Evolutionary conservation across 1,139 yeast genomes (phyloP).

Genomic region (Debaryomyces robertsiae): DNA sequence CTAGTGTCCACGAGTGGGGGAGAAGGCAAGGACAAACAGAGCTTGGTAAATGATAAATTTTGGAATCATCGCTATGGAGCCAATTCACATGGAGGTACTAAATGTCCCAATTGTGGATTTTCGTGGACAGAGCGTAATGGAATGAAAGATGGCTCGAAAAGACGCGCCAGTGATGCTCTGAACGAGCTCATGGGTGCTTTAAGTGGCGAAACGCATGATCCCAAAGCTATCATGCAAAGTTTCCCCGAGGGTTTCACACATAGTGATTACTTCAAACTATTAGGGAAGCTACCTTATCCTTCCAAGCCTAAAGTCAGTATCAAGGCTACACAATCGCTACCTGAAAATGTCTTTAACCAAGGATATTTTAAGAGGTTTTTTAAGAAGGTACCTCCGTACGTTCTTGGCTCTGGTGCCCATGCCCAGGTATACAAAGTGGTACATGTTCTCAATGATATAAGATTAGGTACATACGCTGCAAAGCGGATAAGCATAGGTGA

Average conservation of each 20-base stretch:
- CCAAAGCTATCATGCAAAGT: slow-evolving; percentile 5
- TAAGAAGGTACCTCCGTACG: slow-evolving; percentile 39
- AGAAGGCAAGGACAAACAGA: slow-evolving; percentile 3
- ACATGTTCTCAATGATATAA: slow-evolving; percentile 70
- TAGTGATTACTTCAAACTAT: slow-evolving; percentile 42
- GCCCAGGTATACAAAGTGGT: slow-evolving; percentile 84
- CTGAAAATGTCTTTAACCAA: slow-evolving; percentile 58
- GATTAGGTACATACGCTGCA: slow-evolving; percentile 78
- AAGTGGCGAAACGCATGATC: neutral
- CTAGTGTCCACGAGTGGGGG: slow-evolving; percentile 24
- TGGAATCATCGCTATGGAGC: slow-evolving; percentile 9
- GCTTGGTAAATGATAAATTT: slow-evolving; percentile 2
- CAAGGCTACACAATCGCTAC: slow-evolving; percentile 22
- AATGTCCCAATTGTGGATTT: slow-evolving; percentile 51
- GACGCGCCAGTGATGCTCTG: slow-evolving; percentile 2
- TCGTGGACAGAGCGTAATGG: slow-evolving; percentile 19
- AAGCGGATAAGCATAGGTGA: slow-evolving; percentile 85
- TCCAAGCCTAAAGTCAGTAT: slow-evolving; percentile 2
- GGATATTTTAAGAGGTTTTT: slow-evolving; percentile 78
- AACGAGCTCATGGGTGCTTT: slow-evolving; percentile 5
- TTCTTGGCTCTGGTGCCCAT: slow-evolving; percentile 78
- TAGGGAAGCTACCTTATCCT: slow-evolving; percentile 31
- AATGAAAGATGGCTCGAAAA: slow-evolving; percentile 1
- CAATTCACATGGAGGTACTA: slow-evolving; percentile 11
- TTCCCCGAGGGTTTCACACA: slow-evolving; percentile 33